Conservation (phyloP, 768 basidiomycete genomes). For the Jaapia argillacea region DNA sequence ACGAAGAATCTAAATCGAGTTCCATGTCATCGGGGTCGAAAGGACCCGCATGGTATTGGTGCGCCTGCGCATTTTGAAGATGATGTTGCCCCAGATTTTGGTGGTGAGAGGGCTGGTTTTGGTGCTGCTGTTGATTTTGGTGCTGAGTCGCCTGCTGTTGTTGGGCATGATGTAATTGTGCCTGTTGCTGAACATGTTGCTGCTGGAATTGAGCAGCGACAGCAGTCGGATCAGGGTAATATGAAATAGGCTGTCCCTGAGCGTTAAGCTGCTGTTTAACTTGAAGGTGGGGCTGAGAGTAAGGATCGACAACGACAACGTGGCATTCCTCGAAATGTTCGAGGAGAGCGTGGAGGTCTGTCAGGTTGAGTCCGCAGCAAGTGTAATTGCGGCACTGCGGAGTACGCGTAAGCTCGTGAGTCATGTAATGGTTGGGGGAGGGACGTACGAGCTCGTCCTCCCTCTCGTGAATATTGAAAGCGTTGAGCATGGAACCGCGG, state of each 20-base stretch:
- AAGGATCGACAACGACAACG: conserved; percentile 59
- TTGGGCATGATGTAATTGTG: conserved; percentile 8
- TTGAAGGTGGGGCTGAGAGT: conserved; percentile 23
- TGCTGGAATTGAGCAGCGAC: too few species aligned
- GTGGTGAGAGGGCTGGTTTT: conserved; percentile 6
- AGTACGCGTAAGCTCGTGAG: not conserved
- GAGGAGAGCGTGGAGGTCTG: conserved; percentile 72
- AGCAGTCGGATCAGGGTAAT: too few species aligned
- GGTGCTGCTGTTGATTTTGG: conserved; percentile 5
- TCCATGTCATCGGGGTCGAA: conserved; percentile 82
- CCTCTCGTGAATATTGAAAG: conserved; percentile 52
- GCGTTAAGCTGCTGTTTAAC: conserved; percentile 20
- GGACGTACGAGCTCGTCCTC: conserved; percentile 64
- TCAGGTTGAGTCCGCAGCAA: conserved; percentile 76
- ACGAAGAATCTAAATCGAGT: conserved; percentile 40
- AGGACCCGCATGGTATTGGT: conserved; percentile 26
- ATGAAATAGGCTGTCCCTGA: conserved; percentile 37
- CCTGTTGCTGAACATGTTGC: too few species aligned
- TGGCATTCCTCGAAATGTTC: conserved; percentile 92
- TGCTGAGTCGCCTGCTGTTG: conserved; percentile 9
- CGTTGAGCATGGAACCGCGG: conserved; percentile 49
- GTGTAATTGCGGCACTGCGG: conserved; percentile 75
- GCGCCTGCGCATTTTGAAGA: conserved; percentile 18
- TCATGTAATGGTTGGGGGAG: conserved; percentile 2
- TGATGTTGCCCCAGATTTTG: conserved; percentile 13